phyloP scores from a whole-genome alignment of 139 green algal species.

The Auxenochlorella protothecoides region DNA sequence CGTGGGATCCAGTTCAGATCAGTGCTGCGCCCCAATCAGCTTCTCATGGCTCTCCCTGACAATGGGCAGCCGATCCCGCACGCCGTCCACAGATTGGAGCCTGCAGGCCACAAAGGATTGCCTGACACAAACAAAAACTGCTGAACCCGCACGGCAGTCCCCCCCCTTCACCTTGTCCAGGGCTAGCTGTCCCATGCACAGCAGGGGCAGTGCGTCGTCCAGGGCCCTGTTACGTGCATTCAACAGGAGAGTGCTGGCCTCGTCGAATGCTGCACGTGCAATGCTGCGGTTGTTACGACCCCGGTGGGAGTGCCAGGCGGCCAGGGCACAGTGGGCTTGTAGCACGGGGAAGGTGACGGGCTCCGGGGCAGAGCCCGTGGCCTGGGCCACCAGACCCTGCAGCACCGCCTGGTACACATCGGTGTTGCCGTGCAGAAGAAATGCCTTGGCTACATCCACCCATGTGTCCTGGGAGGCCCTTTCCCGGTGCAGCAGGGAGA shows the following conservation, averaged over 20 bases:
- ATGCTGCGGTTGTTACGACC: conserved; percentile 11
- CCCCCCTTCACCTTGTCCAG: conserved; percentile 38
- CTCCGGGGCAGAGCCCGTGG: too few relatives aligned
- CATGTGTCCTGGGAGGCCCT: too few relatives aligned
- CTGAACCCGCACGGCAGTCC: not conserved
- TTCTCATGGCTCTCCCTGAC: too few relatives aligned
- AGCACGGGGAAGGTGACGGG: conserved; percentile 11
- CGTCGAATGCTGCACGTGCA: conserved; percentile 14
- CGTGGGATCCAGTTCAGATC: not conserved
- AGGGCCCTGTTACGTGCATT: conserved; percentile 23
- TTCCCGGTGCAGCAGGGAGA: too few relatives aligned
- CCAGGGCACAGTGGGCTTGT: conserved; percentile 59
- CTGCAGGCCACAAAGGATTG: too few relatives aligned
- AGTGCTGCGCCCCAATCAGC: not conserved
- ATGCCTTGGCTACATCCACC: too few relatives aligned
- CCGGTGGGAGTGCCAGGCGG: conserved; percentile 42
- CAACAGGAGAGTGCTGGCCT: conserved; percentile 25
- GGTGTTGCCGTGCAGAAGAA: too few relatives aligned
- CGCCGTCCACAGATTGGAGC: too few relatives aligned
- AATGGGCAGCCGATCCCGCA: too few relatives aligned
- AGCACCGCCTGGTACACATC: too few relatives aligned
- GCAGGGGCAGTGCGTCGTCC: conserved; percentile 52
- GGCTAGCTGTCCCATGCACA: conserved; percentile 43
- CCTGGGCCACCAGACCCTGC: too few relatives aligned
- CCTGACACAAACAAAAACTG: too few relatives aligned